Base-by-base conservation (phyloP, 495 filamentous ascomycete species). In the Niebla homalea region DNA sequence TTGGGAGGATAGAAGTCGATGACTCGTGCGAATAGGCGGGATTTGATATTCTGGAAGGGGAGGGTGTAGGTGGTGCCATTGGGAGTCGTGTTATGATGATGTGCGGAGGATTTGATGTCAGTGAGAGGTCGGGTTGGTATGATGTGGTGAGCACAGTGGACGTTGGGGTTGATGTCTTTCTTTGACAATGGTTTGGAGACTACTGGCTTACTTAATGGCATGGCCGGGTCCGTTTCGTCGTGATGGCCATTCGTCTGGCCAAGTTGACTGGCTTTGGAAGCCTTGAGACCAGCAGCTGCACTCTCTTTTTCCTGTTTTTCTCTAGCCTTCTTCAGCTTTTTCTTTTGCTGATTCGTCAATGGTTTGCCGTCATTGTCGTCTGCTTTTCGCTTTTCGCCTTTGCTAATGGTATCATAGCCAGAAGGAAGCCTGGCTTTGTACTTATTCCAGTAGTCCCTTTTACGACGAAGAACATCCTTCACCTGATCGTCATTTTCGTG, bases 21-120 rank as follows among this genome's bases (percentile, higher is more conserved):
- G 1, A 94, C 81, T 22, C 85, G 83, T 39, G 83, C 82, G 29
- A 65, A 63, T 15, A 76, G 68, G 15, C 70, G 74, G 58, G 87
- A 93, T 47, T 83, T 85, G 46, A 75, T 62, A 60, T 87, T 87
- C 38, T 81, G 73, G 57, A 94, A 95, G 1, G 87, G 80, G 46
- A 74, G 72, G 44, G 54, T 57, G 52, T 65, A 79, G 36, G 55
- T 61, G 18, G 67, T 60, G 2, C 71, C 73, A 12, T 67, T 64
- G 2, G 55, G 72, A 52, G 56, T 69, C 48, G 54, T 67, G 20
- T 69, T 69, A 1, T 65, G 52, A 44, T 73, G 66, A n/a, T 56
- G 63, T 5, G 23, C 14, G 22, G 64, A 67, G 23, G 63, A 56
- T 16, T 72, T 40, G 20, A 77, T 73, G 16, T 60, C 61, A n/a